Evolutionary conservation across 75 land plant genomes (phyloP).

Genomic region (Picea glauca): DNA sequence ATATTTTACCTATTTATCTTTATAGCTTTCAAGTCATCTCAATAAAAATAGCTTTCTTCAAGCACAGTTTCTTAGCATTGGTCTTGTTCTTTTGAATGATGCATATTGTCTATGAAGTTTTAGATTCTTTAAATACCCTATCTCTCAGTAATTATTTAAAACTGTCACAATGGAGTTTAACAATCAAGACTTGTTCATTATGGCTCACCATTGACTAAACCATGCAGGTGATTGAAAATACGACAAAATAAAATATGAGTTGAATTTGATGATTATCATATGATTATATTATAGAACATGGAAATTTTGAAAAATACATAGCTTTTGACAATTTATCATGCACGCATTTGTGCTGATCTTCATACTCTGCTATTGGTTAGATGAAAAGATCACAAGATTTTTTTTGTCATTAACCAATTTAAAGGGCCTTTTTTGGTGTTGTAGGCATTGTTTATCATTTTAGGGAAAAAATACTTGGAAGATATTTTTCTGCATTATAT

Average conservation of each 20-base stretch:
- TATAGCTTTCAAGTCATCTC: too few relatives aligned
- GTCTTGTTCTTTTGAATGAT: too few relatives aligned
- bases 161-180: too few relatives aligned
- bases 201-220: not conserved
- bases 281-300: not conserved
- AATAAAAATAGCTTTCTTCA: too few relatives aligned
- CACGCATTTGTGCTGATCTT: not conserved
- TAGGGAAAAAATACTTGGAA: not conserved
- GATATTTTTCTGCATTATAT: not conserved
- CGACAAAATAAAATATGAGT: not conserved
- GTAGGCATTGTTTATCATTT: not conserved
- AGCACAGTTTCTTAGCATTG: too few relatives aligned
- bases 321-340: not conserved
- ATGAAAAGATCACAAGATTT: not conserved
- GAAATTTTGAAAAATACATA: not conserved
- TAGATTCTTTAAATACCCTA: too few relatives aligned
- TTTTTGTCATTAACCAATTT: not conserved
- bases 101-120: too few relatives aligned
- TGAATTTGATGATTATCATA: not conserved
- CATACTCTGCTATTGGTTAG: not conserved
- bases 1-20: too few relatives aligned
- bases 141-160: too few relatives aligned
- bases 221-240: not conserved
- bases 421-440: not conserved
- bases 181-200: too few relatives aligned